phyloP scores from a whole-genome alignment of 495 filamentous ascomycete species.

The Amorphotheca resinae region DNA sequence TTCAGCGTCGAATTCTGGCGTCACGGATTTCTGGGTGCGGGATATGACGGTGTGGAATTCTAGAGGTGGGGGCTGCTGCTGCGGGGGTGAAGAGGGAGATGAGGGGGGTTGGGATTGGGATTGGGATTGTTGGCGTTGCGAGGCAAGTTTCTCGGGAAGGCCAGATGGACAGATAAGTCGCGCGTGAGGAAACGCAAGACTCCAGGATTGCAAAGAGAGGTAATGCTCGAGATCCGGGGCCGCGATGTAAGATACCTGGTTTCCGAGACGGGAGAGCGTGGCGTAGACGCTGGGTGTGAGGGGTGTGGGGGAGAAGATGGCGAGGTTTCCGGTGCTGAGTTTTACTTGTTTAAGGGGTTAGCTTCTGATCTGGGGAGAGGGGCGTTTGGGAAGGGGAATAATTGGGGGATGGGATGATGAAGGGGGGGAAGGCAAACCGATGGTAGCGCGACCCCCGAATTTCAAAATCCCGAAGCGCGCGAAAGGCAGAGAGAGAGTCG shows the following conservation, averaged over 20 bases:
- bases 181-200: conserved; percentile 61
- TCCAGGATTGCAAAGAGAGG: conserved; percentile 78
- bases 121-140: conserved; percentile 33
- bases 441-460: conserved; percentile 75
- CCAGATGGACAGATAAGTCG: conserved; percentile 76
- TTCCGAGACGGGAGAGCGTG: conserved; percentile 53
- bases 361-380: neutral
- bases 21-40: conserved; percentile 42
- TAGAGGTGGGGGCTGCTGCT: no score
- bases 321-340: conserved; percentile 61
- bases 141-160: conserved; percentile 67
- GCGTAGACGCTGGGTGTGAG: conserved; percentile 66
- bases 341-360: conserved; percentile 40
- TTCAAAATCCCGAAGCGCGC: conserved; percentile 66
- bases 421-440: conserved; percentile 42
- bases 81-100: no score
- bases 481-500: conserved; percentile 78
- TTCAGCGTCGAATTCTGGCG: conserved; percentile 69
- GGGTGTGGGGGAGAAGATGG: conserved; percentile 82
- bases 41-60: conserved; percentile 63
- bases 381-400: neutral
- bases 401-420: neutral
- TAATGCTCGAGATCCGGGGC: conserved; percentile 88
- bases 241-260: conserved; percentile 67
- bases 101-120: conserved; percentile 43